Base-by-base conservation (phyloP, 2,329 filamentous ascomycete genomes). In the Scytalidium lignicola region DNA sequence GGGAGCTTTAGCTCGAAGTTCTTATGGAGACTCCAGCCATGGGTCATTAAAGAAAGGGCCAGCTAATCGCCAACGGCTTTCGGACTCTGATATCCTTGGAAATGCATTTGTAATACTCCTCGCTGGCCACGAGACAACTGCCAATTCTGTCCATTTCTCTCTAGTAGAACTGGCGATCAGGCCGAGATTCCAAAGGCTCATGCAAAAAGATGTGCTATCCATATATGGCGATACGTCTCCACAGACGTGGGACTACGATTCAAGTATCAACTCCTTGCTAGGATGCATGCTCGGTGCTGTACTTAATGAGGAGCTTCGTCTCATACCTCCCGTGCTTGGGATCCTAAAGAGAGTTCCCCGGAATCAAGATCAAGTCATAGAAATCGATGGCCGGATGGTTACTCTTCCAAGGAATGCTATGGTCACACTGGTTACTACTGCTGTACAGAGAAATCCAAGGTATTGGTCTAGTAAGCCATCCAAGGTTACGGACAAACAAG, bases 111-210 rank as follows among this genome's bases (percentile, higher is more conserved):
- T 84, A 58, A 80, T 83, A 67, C 74, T 80, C 52, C 73, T 91
- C 1, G 88, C 88, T 0, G 88, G 88, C 12, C 87, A 93, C 66
- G 88, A 93, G 66, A 91, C 88, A 1, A 86, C 86, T 2, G 87
- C 87, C 43, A 89, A 88, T 65, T 78, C 80, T 3, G 72, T 90
- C 37, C 85, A 91, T 67, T 90, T 88, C 62, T 75, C 82, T 2
- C 67, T 90, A 3, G 63, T 89, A 29, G 76, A 82, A 57, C 75
- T 92, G 5, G 88, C 87, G 13, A 77, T 81, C 58, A 76, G 84
- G 58, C 80, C 80, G 5, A 66, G 71, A 1, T 77, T 77, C 1
- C 88, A 93, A 61, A 75, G 78, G 20, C 73, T 72, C 6, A 67
- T 92, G 3, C 88, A 92, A 58, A 69, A 74, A 41, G 87, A 90